Evolutionary conservation across 2,329 filamentous ascomycete species (phyloP), one percentile per base, ranked within the genome.

Genomic region (Colletotrichum endophyticum): DNA sequence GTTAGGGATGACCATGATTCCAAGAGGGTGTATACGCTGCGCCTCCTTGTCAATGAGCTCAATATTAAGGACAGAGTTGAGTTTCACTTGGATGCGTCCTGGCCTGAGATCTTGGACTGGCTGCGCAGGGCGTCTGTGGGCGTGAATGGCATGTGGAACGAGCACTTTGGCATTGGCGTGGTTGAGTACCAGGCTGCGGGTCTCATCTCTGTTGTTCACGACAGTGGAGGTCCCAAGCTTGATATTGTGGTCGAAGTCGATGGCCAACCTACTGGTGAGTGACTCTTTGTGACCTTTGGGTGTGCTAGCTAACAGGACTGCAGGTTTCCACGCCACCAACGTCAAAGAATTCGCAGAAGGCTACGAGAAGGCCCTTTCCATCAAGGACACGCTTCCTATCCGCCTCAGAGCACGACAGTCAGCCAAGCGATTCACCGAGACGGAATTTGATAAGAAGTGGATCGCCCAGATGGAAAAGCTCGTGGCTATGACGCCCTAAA

Each of bases 111-210:
- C 70, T 88, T 98, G 12, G 90, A 94, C 36, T 96, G 95, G 91
- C 88, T 99, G 77, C 88, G 92, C 70, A 92, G 89, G 78, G 93
- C 94, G 6, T 96, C 92, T 22, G 91, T 99, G 3, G 97, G 97
- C 66, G 96, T 98, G 34, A 99, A 99, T 81, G 95, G 95, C 81
- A 99, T 99, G 97, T 99, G 97, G 96, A 99, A 98, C 84, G 97
- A 99, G 87, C 97, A 99, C 85, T 99, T 99, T 83, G 97, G 97
- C 27, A 99, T 99, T 75, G 97, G 97, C 2, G 96, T 99, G 19
- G 97, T 99, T 56, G 97, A 99, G 87, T 99, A 99, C 83, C 96
- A 99, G 83, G 97, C 97, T 6, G 97, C 97, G 0, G 97, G 97
- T 2, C 88, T 99, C 74, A 96, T 99, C 73, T 93, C 94, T 7